Evolutionary conservation across 176 grass and related monocot species (phyloP), one percentile per base, ranked within the genome.

Genomic region (Cenchrus americanus): DNA sequence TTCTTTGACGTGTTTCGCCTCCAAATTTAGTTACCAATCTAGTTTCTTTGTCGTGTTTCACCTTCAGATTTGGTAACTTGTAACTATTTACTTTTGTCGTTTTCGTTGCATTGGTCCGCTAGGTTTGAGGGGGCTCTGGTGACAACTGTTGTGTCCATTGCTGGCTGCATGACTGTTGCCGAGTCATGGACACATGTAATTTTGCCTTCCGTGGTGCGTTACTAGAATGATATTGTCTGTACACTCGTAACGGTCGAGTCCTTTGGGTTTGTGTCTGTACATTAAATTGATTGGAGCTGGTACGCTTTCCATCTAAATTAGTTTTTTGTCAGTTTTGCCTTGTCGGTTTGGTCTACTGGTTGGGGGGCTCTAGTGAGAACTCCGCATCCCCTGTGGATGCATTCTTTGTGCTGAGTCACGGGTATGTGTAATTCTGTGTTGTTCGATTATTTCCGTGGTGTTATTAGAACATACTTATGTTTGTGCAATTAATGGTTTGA

Each of bases 161-260:
- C 34, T 68, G 62, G 63, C 41, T 87, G 41, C 62, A 69, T 62
- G 62, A 8, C 47, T 81, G 59, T 9, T 61, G 86, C 62, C 4
- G 11, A 69, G 47, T 62, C 10, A 46, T 0, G 30, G 32, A 5
- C 62, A 70, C 30, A n/a, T 53, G 21, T 64, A n/a, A 21, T 76
- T 14, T 41, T 57, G 64, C 50, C 42, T 71, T 53, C 14, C 2
- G 44, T 23, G 22, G 1, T 54, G 26, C 22, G 2, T 70, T 49
- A 30, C 53, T 66, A 21, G 10, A 54, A 66, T 15, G 27, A 58
- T 61, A 34, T 43, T 10, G 27, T 10, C 8, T 19, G 1, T 49
- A 18, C 14, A 5, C 14, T 30, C 0, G 7, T 59, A 18, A 14
- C n/a, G 26, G 79, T 46, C 15, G 53, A 19, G 8, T 69, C 7